Percentiles rank a stretch among this genome's conserved stretches.
phyloP scores from a whole-genome alignment of 2,329 filamentous ascomycete species.

The Aureobasidium subglaciale region DNA sequence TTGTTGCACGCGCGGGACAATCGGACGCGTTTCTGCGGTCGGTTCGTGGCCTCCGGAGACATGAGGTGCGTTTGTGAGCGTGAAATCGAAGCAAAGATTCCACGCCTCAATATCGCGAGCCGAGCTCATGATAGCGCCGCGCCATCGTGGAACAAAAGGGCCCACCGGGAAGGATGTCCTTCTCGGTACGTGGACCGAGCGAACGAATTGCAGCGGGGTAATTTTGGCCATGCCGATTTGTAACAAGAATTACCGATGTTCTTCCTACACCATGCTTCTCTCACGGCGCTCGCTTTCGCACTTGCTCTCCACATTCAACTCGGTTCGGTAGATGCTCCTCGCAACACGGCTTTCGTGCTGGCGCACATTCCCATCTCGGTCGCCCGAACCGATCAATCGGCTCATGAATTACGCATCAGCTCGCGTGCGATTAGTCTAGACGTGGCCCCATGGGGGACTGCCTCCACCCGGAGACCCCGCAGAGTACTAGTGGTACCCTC shows the following conservation, averaged over 20 bases:
- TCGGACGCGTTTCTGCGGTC: conserved; percentile 14
- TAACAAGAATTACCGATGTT: neutral
- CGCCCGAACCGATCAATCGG: neutral
- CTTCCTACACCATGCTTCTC: neutral
- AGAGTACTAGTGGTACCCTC: neutral
- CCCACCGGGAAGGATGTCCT: neutral
- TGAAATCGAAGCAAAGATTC: neutral
- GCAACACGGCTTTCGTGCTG: neutral
- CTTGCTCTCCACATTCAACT: neutral
- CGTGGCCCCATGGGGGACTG: neutral
- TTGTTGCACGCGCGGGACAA: conserved; percentile 18
- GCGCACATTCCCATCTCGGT: neutral
- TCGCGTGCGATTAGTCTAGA: neutral
- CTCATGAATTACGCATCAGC: neutral
- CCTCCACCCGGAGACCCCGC: neutral
- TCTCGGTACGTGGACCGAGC: too few species aligned
- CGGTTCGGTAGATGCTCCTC: neutral
- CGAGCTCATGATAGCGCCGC: neutral
- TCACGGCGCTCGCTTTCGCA: neutral
- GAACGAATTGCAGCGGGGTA: neutral
- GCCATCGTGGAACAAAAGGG: too few species aligned
- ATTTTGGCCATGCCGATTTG: neutral
- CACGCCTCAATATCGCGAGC: neutral
- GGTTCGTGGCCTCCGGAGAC: neutral
- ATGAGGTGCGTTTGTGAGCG: neutral